These are phyloP conservation scores for Acanthamoeba comandoni DNA, from an alignment of 208 protist species.

Conservation along the genomic window DNA sequence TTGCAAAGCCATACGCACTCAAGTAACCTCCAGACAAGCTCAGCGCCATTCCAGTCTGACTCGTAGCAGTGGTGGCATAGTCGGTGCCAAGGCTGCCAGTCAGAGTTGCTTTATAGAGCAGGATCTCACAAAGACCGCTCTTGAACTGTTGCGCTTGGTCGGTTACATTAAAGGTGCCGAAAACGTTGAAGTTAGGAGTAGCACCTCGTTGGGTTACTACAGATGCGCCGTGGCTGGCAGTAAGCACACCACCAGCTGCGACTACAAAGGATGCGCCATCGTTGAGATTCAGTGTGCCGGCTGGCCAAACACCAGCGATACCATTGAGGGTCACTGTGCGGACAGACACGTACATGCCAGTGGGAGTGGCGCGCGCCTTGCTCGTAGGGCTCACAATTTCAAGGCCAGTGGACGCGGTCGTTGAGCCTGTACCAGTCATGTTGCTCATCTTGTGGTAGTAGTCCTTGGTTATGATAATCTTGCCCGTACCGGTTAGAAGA, in stretches of 20 bases:
- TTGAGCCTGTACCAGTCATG: conserved; percentile 48
- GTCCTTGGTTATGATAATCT: conserved; percentile 64
- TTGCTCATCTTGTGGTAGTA: conserved; percentile 54
- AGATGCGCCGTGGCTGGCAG: background rate
- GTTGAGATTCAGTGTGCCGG: conserved; percentile 58
- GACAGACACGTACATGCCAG: background rate
- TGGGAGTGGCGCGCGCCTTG: background rate
- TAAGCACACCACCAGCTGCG: conserved; percentile 43
- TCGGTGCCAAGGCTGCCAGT: too few species aligned
- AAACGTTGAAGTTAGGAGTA: too few species aligned
- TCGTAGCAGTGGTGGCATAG: too few species aligned
- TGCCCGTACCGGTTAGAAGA: conserved; percentile 8
- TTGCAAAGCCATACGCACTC: too few species aligned
- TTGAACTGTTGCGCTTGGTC: too few species aligned
- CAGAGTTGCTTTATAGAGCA: too few species aligned
- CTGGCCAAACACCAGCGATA: conserved; percentile 25
- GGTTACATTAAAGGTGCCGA: too few species aligned
- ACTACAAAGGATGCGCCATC: conserved; percentile 53
- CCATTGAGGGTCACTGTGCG: conserved; percentile 59
- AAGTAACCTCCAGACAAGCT: too few species aligned
- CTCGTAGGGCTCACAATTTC: conserved; percentile 53
- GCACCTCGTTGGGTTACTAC: too few species aligned
- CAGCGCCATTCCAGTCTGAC: too few species aligned
- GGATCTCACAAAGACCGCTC: too few species aligned
- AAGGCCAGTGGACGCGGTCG: conserved; percentile 4